Base-by-base conservation (phyloP, 768 basidiomycete species). In the Butyriboletus loyo region DNA sequence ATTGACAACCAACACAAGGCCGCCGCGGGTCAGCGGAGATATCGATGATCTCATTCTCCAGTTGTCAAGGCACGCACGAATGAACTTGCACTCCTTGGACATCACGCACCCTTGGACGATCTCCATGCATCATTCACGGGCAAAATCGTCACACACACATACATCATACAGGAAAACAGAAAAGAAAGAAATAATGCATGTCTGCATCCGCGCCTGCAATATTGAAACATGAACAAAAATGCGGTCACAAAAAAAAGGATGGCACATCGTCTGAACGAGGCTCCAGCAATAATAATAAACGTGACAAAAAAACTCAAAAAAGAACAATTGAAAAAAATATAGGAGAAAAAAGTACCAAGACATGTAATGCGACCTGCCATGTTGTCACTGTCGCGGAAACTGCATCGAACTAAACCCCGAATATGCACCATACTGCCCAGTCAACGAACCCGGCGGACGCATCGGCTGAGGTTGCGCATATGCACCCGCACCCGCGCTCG, bases 141-240 rank as follows among this genome's bases (percentile, higher is more conserved):
- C 27, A 25, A 15, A 7, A 43, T 19, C 34, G n/a, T n/a, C n/a
- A n/a, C n/a, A 7, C 7, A 51, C 4, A 30, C 69, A 32, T 62
- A 78, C 77, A 17, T 69, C 73, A 13, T 75, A 66, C 61, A 67
- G 67, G 7, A 24, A 40, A 80, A 28, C 21, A 35, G 4, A 7
- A 30, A 10, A 3, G n/a, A 28, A 30, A 15, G 6, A 4, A 15
- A 32, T 38, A n/a, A 40, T 5, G 22, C 31, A 38, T 30, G 34
- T 48, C 22, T 19, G 25, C 17, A 46, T 41, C n/a, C 22, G 22
- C 17, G 9, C 37, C 21, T 10, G 7, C 32, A 8, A 39, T 25
- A 31, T 48, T 22, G 6, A 24, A 32, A 38, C 21, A 53, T 22
- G 25, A 34, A 36, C 22, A 25, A 38, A n/a, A n/a, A n/a, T n/a